phyloP scores from a whole-genome alignment of 2,329 filamentous ascomycete genomes.

The Fusarium bactridioides region DNA sequence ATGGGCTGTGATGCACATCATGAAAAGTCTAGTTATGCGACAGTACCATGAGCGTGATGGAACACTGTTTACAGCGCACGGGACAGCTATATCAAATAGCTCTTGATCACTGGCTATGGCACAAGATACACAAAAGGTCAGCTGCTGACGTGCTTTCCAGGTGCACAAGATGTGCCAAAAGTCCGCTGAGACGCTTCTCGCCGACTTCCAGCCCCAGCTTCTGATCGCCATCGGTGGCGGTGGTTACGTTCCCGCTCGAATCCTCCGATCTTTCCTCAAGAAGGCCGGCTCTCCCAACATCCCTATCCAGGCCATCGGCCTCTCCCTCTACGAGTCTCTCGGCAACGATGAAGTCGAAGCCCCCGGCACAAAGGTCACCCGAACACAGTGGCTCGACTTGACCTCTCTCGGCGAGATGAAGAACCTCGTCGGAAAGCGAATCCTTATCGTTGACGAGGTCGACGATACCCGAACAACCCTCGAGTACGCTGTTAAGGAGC shows the following conservation, averaged over 20 bases:
- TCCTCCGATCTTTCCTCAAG: conserved; percentile 97
- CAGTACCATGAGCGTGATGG: not conserved
- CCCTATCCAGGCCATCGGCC: conserved; percentile 97
- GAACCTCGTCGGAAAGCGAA: conserved; percentile 44
- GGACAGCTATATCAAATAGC: not conserved
- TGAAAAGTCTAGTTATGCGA: conserved; percentile 17
- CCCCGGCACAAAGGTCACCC: conserved; percentile 89
- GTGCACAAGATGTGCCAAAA: conserved; percentile 97
- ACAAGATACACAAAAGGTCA: not conserved
- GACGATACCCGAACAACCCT: conserved; percentile 94
- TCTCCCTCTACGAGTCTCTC: conserved; percentile 94
- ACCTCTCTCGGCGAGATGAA: conserved; percentile 79
- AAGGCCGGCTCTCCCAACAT: conserved; percentile 88
- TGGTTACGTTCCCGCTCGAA: conserved; percentile 95
- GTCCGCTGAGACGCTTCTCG: conserved; percentile 81
- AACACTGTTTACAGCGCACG: not conserved
- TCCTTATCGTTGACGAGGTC: conserved; percentile 65
- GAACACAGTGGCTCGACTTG: conserved; percentile 97
- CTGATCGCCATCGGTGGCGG: conserved; percentile 99
- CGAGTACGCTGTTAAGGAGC: conserved; percentile 90
- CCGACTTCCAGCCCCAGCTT: conserved; percentile 88
- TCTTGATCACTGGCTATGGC: not conserved
- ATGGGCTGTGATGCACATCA: conserved; percentile 29
- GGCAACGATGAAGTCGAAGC: conserved; percentile 69
- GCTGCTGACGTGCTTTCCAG: conserved; percentile 55